Base-by-base conservation (phyloP, 805 yeast genomes). In the Kodamaea laetipori region DNA sequence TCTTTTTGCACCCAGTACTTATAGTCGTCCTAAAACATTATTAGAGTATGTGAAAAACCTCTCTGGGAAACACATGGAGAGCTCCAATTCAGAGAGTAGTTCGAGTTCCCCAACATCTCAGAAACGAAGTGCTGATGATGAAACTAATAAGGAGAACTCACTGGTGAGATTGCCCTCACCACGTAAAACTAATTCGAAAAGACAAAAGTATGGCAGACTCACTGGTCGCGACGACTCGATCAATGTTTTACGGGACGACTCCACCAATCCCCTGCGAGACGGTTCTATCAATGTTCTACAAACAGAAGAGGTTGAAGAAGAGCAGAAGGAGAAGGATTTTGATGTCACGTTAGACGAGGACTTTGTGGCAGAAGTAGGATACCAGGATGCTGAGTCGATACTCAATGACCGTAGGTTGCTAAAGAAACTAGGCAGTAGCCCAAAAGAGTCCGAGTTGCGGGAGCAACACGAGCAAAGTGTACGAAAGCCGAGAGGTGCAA, bases 131-230 rank as follows among this genome's bases (percentile, higher is more conserved):
- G 27, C 13, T 32, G 39, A 41, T 6, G 39, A 41, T 4, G 28
- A 37, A 4, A 10, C 17, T 2, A 12, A 21, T 10, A 21, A 34
- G 19, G 34, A 30, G 19, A 30, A 30, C 17, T 5, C 15, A 15
- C 18, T 19, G 27, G 13, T 42, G 18, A 24, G 39, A 13, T 19
- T 79, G 11, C 82, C 84, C 4, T 80, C 84, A 3, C 84, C 84
- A 4, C 65, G 74, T 16, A 74, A 76, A 45, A 64, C 70, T 38
- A 21, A 8, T 21, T 37, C 42, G n/a, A 60, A 72, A 37, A 69
- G 66, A 33, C 64, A 56, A 37, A 69, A 63, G 41, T 75, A 74
- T 58, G 80, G 82, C 2, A 63, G 78, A 25, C 47, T 77, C n/a
- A 61, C 67, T 4, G 80, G 80, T 4, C 56, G 44, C 16, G 34